Conservation (phyloP, 768 basidiomycete genomes). For the Lanmaoa pseudosensibilis region DNA sequence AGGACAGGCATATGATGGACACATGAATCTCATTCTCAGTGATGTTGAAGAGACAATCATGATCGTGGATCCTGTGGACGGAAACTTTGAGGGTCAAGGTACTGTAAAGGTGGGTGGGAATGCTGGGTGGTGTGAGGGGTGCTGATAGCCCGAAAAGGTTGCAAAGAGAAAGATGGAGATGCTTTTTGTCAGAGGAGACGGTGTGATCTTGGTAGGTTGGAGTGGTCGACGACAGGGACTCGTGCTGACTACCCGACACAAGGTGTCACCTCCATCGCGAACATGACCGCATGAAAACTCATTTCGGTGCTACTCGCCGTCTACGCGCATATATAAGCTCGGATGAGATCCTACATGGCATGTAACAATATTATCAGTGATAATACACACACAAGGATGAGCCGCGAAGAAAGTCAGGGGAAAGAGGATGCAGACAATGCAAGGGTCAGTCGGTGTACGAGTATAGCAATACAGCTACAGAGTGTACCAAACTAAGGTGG, state of each 20-base stretch:
- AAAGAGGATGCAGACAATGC: neutral
- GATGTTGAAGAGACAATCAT: conserved; percentile 98
- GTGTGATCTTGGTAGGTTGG: conserved; percentile 83
- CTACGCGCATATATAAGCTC: conserved; percentile 36
- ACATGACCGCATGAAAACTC: conserved; percentile 39
- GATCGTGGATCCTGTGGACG: conserved; percentile 86
- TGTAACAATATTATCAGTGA: conserved; percentile 11
- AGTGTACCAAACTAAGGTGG: conserved; percentile 3
- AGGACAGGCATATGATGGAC: conserved; percentile 95
- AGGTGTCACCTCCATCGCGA: conserved; percentile 83
- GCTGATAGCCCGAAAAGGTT: conserved; percentile 48
- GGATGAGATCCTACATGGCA: conserved; percentile 2
- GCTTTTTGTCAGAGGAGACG: conserved; percentile 97
- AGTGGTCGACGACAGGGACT: neutral
- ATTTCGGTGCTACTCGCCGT: conserved; percentile 1
- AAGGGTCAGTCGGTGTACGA: neutral
- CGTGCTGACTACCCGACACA: conserved; percentile 16
- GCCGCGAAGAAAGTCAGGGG: neutral
- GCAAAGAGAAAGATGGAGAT: conserved; percentile 95
- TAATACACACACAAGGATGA: conserved; percentile 8
- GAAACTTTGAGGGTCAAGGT: conserved; percentile 52
- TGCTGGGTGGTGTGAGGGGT: neutral
- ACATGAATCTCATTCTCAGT: conserved; percentile 98
- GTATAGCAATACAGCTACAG: neutral
- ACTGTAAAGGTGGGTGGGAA: conserved; percentile 62